These are phyloP conservation scores for Cercospora zeina DNA, from an alignment of 2,329 filamentous ascomycete species.

Conservation along the genomic window DNA sequence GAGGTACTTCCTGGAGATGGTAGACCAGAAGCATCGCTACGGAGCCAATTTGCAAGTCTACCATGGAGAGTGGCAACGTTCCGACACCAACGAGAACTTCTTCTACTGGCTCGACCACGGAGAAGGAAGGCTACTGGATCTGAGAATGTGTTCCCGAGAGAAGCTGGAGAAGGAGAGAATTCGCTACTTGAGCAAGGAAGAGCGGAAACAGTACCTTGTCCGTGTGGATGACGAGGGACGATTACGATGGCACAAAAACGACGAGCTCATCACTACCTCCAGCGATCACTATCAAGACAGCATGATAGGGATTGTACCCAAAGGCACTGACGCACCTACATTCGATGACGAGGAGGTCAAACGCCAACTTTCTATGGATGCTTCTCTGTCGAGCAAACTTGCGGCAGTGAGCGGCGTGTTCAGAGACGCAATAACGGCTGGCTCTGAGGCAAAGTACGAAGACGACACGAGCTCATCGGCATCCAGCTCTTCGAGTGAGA, in stretches of 20 bases:
- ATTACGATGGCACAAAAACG: constrained; percentile 83
- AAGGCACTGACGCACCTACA: constrained; percentile 44
- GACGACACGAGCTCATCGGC: constrained; percentile 14
- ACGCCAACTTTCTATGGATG: constrained; percentile 19
- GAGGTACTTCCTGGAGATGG: constrained; percentile 81
- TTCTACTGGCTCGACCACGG: constrained; percentile 87
- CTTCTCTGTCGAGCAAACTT: constrained; percentile 21
- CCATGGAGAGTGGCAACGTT: constrained; percentile 77
- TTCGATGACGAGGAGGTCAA: constrained; percentile 34
- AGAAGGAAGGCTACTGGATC: constrained; percentile 66
- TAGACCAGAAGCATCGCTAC: constrained; percentile 72
- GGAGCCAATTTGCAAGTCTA: constrained; percentile 78
- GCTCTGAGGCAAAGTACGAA: constrained; percentile 10
- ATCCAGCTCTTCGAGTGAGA: constrained; percentile 44
- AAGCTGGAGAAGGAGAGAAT: constrained; percentile 75
- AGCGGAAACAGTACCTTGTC: constrained; percentile 77
- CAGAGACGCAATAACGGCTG: constrained; percentile 18
- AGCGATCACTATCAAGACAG: constrained; percentile 73
- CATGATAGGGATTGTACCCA: constrained; percentile 59
- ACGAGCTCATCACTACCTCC: constrained; percentile 72
- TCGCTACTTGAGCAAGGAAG: constrained; percentile 79
- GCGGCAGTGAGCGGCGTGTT: constrained; percentile 25
- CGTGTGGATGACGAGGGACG: constrained; percentile 70
- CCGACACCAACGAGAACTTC: constrained; percentile 77
- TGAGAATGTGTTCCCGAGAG: constrained; percentile 70